Evolutionary conservation across 1,139 yeast genomes (phyloP), one percentile per base, ranked within the genome.

Genomic region (Scheffersomyces lignicola): DNA sequence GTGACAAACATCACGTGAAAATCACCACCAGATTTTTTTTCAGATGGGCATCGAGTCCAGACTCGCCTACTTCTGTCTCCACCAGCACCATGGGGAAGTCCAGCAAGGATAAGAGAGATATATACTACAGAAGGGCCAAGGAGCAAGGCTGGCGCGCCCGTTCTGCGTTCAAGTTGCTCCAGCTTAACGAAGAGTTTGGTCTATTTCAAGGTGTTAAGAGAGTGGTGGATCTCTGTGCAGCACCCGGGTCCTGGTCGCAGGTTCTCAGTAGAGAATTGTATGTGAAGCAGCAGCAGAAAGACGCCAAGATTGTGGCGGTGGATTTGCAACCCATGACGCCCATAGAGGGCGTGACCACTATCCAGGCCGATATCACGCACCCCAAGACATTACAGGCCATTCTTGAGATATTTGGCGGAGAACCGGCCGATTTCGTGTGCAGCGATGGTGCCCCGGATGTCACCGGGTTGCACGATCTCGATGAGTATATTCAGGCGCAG

Each of bases 361-460:
- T 92, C 31, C 98, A 92, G 58, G 97, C 97, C 1, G 98, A 92
- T 62, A 92, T 92, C 46, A 92, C 98, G 3, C 97, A 92, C 58
- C 97, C 98, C 8, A 78, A 79, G 52, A 92, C 98, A 0, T 68
- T 92, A 36, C 74, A 75, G 33, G 73, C 73, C 49, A 92, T 92
- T 31, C 65, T 86, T 47, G 84, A 81, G 26, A 73, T 83, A 24
- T 92, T 92, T 64, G 94, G 87, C 23, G 96, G 96, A 29, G 87
- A 86, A 48, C 81, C 85, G 34, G 97, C 97, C 0, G 98, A 92
- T 58, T 84, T 92, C 54, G 96, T 92, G 1, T 87, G 96, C 50
- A 84, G 95, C 45, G 98, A 92, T 59, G 98, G 98, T 35, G 98
- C 98, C 0, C 98, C 98, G 2, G 98, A 92, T 62, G 98, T 92